Conservation (phyloP, 2,329 filamentous ascomycete species). For the Exophiala alcalophila region DNA sequence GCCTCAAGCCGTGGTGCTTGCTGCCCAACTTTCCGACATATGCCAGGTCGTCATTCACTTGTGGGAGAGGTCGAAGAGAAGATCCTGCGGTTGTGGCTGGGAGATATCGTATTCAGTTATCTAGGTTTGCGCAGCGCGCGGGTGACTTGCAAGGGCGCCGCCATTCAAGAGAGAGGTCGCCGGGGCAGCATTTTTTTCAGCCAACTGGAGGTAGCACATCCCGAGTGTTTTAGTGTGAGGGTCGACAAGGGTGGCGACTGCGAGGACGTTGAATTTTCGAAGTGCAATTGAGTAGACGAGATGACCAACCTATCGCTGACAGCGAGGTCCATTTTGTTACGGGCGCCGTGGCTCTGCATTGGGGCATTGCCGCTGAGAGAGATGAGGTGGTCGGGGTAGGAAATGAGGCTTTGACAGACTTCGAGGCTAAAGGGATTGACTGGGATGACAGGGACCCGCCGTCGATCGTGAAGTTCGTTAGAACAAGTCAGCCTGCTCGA, state of each 20-base stretch:
- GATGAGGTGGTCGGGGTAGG: constrained; percentile 24
- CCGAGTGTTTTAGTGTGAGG: no score
- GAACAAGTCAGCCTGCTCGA: no score
- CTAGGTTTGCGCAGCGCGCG: constrained; percentile 5
- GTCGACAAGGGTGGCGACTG: no score
- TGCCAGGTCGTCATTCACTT: no score
- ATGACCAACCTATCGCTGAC: constrained; percentile 13
- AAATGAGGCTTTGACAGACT: constrained; percentile 26
- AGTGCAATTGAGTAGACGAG: constrained; percentile 13
- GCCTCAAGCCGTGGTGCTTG: neutral
- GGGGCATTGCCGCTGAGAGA: no score
- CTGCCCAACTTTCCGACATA: neutral
- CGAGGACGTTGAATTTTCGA: no score
- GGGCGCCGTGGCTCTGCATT: constrained; percentile 7
- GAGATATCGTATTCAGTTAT: constrained; percentile 14
- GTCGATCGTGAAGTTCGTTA: constrained; percentile 20
- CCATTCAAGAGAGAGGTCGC: neutral
- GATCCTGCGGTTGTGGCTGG: constrained; percentile 5
- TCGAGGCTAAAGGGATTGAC: constrained; percentile 22
- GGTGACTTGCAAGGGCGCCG: neutral
- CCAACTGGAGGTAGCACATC: no score
- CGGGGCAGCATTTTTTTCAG: no score
- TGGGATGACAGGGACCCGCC: constrained; percentile 13
- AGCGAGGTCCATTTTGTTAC: constrained; percentile 18
- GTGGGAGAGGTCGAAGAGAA: neutral